Percentiles rank a stretch among this genome's conserved stretches.
Evolutionary conservation across 164 flowering plant genomes (phyloP).

Genomic region (Vitis amurensis): DNA sequence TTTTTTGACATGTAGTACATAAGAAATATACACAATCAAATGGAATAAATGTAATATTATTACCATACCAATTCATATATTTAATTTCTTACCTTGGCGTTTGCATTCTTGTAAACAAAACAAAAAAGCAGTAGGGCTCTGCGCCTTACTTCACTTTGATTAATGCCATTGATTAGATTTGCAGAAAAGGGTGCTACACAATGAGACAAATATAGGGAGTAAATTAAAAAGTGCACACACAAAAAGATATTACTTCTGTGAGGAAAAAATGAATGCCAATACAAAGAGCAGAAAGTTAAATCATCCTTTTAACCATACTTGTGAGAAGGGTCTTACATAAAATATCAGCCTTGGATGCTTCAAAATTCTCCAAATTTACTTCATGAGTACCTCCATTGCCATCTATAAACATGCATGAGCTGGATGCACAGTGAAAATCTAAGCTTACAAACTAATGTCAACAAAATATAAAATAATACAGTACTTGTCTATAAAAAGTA

Average conservation of each 20-base stretch:
- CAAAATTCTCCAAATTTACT: constrained; percentile 51
- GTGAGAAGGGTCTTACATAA: constrained; percentile 49
- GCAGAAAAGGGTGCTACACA: constrained; percentile 61
- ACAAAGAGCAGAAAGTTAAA: not conserved
- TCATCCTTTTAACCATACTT: not conserved
- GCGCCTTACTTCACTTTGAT: constrained; percentile 77
- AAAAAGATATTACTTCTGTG: not conserved
- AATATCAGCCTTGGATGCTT: constrained; percentile 48
- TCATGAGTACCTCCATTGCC: constrained; percentile 56
- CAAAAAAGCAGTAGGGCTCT: constrained; percentile 80
- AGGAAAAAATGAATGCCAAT: not conserved
- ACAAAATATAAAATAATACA: too few relatives aligned
- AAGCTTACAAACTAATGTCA: too few relatives aligned
- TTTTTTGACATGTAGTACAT: too few relatives aligned
- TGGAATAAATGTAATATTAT: too few relatives aligned
- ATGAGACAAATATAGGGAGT: constrained; percentile 1
- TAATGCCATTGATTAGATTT: constrained; percentile 79
- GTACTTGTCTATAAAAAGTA: too few relatives aligned
- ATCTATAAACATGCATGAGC: constrained; percentile 74
- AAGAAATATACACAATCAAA: too few relatives aligned
- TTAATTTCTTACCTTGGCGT: constrained; percentile 52
- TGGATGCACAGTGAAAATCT: constrained; percentile 21
- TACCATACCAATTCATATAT: not conserved
- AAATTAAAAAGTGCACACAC: not conserved
- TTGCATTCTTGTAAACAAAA: constrained; percentile 51